phyloP scores from a whole-genome alignment of 225 moss, liverwort and hornwort genomes.

The Straminergon stramineum region DNA sequence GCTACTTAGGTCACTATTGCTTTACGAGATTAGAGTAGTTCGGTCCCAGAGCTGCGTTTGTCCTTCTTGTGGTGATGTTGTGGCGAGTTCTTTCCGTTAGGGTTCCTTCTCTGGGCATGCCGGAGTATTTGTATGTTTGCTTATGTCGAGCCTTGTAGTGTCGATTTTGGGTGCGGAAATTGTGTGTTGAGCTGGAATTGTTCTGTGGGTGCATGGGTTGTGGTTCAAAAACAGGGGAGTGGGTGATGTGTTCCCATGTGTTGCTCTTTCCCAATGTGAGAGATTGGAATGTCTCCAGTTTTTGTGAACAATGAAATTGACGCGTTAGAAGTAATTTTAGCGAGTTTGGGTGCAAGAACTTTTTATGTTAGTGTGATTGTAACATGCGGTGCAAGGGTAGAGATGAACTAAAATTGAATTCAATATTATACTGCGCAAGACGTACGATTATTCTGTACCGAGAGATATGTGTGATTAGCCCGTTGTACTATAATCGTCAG shows the following conservation, averaged over 20 bases:
- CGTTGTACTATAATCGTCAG: too few species aligned
- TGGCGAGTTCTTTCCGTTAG: too few species aligned
- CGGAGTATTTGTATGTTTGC: neutral
- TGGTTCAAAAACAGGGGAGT: neutral
- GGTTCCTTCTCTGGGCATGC: neutral
- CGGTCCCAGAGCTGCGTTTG: neutral
- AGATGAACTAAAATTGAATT: neutral
- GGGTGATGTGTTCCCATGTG: neutral
- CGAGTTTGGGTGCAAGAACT: too few species aligned
- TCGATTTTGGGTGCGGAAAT: neutral
- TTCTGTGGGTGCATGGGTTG: neutral
- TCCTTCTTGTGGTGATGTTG: neutral
- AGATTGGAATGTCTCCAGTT: too few species aligned
- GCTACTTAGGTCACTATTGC: neutral
- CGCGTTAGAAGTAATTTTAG: too few species aligned
- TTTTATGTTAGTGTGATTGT: too few species aligned
- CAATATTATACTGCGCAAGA: accelerated
- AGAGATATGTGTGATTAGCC: too few species aligned
- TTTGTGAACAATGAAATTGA: too few species aligned
- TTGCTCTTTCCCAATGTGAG: too few species aligned
- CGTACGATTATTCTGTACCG: too few species aligned
- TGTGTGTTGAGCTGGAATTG: neutral
- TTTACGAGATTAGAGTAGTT: neutral
- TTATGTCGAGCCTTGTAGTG: too few species aligned
- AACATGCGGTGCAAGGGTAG: neutral